Conservation (phyloP, 345 rosid species). For the Xanthoceras sorbifolium region DNA sequence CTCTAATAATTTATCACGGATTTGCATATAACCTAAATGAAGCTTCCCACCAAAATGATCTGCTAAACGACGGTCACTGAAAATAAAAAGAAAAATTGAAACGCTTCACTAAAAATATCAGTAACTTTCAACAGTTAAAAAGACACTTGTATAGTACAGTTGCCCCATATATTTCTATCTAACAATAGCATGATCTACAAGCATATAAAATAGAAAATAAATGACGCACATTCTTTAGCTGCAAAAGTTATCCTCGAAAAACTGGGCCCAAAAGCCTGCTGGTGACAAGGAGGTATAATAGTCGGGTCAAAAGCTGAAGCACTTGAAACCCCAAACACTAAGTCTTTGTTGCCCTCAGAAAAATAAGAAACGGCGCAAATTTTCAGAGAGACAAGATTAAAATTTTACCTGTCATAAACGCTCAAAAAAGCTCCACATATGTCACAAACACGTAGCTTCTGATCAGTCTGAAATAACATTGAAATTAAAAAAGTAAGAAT, state of each 20-base stretch:
- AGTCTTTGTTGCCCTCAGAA: conserved; percentile 47
- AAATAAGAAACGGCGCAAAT: conserved; percentile 25
- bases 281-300: conserved; percentile 97
- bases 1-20: conserved; percentile 89
- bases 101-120: conserved; percentile 26
- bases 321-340: conserved; percentile 78
- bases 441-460: conserved; percentile 99
- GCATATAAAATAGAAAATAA: conserved; percentile 78
- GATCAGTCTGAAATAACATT: conserved; percentile 78
- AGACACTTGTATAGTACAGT: conserved; percentile 14
- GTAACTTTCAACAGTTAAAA: conserved; percentile 17
- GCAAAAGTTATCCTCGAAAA: conserved; percentile 99
- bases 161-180: conserved; percentile 42
- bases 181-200: conserved; percentile 63
- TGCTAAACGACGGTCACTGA: conserved; percentile 98
- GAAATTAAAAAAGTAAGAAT: neutral
- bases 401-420: conserved; percentile 88
- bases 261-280: conserved; percentile 99
- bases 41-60: conserved; percentile 99
- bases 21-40: conserved; percentile 95
- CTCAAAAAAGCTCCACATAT: conserved; percentile 99
- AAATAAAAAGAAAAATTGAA: conserved; percentile 36
- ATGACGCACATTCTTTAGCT: conserved; percentile 99
- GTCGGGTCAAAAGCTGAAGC: conserved; percentile 88
- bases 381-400: conserved; percentile 27